These are phyloP conservation scores for Ophiorrhiza pumila DNA, from an alignment of 257 asterid genomes.

Conservation along the genomic window DNA sequence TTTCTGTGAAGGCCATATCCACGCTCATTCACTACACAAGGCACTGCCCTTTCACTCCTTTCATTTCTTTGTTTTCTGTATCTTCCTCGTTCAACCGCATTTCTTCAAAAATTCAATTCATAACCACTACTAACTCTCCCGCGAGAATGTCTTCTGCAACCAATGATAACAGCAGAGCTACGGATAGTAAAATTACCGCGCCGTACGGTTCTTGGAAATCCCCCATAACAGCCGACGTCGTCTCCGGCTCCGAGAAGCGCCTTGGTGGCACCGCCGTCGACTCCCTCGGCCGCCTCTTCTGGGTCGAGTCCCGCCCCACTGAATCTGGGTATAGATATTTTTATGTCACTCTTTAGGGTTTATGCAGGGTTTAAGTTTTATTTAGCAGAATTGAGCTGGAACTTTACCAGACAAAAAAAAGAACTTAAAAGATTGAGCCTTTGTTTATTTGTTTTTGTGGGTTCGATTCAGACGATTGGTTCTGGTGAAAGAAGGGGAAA, in stretches of 20 bases:
- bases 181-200: slow-evolving; percentile 34
- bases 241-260: slow-evolving; percentile 64
- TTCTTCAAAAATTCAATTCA: not conserved
- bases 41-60: not conserved
- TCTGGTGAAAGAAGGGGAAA: slow-evolving; percentile 68
- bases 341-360: not conserved
- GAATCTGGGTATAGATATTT: slow-evolving; percentile 64
- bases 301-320: slow-evolving; percentile 81
- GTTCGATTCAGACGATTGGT: slow-evolving; percentile 69
- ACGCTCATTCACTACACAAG: slow-evolving; percentile 16
- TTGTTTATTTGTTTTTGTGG: slow-evolving; percentile 18
- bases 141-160: slow-evolving; percentile 27
- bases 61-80: not conserved
- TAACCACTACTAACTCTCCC: slow-evolving; percentile 1
- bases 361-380: not conserved
- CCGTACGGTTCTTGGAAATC: slow-evolving; percentile 98
- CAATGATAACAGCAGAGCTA: not conserved
- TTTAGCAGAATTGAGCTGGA: not conserved
- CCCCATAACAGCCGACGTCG: slow-evolving; percentile 80
- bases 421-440: not conserved
- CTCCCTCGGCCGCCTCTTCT: slow-evolving; percentile 60
- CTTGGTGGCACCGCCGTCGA: slow-evolving; percentile 73
- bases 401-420: not conserved
- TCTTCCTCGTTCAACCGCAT: slow-evolving; percentile 6
- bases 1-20: slow-evolving; percentile 20